phyloP scores from a whole-genome alignment of 2,329 filamentous ascomycete genomes.

The Colletotrichum costaricense region DNA sequence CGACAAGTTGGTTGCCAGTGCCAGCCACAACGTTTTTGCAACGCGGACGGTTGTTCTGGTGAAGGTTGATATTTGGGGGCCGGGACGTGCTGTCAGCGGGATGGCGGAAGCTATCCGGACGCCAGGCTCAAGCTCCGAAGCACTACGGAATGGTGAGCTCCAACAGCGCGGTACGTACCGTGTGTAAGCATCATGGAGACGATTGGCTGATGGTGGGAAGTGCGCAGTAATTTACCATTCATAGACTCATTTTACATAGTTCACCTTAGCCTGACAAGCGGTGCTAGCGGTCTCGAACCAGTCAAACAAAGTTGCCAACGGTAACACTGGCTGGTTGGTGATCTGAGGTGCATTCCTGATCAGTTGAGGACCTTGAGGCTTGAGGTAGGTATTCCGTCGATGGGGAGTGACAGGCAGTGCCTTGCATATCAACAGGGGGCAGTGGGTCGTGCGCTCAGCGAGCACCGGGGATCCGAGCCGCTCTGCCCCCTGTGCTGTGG shows the following conservation, averaged over 20 bases:
- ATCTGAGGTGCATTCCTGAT: neutral
- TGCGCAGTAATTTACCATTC: neutral
- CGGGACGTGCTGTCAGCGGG: conserved; percentile 7
- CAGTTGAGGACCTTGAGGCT: conserved; percentile 6
- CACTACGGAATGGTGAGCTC: neutral
- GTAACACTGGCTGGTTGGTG: neutral
- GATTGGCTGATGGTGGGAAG: neutral
- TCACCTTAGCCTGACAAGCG: neutral
- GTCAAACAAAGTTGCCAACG: neutral
- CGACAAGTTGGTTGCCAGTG: neutral
- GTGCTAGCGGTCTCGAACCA: neutral
- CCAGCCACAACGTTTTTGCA: neutral
- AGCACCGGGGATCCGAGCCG: conserved; percentile 12
- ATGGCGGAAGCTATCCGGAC: conserved; percentile 12
- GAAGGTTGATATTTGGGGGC: neutral
- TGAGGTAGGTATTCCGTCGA: neutral
- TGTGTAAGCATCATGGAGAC: neutral
- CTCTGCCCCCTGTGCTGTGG: neutral
- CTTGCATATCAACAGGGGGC: conserved; percentile 27
- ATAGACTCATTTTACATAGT: neutral
- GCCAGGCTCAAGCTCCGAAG: neutral
- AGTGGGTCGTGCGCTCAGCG: neutral
- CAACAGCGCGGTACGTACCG: neutral
- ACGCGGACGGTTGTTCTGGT: neutral
- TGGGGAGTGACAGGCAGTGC: conserved; percentile 2